Evolutionary conservation across 2,329 filamentous ascomycete genomes (phyloP), one percentile per base, ranked within the genome.

Genomic region (Simplicillium sp.): DNA sequence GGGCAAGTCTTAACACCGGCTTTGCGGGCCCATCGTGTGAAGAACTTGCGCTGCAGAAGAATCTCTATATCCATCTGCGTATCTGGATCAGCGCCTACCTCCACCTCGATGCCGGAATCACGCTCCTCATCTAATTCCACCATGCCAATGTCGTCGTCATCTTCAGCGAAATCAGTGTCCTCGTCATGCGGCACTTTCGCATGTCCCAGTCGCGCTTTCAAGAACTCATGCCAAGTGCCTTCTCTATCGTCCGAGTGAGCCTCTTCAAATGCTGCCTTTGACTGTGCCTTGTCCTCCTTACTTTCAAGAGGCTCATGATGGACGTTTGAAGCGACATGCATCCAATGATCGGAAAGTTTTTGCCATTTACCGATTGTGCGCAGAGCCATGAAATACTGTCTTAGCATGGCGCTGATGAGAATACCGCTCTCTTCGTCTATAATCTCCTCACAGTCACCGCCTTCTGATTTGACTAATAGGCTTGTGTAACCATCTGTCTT

Each of bases 321-420:
- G 36, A 87, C 66, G 16, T 71, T 70, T 18, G 75, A 66, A 29
- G 85, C 79, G 2, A 92, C 77, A 11, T 61, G 58, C 17, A 66
- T 62, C 81, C 86, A 94, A 55, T 87, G 80, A 1, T 72, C 66
- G 12, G 81, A 75, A 67, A 84, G 84, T 43, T 79, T 71, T 44
- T 76, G 79, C 88, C 88, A 95, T 52, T 78, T 77, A 14, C 87
- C 85, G 18, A 94, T 65, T 1, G 89, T 82, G 42, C 86, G 85
- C 34, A 94, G 70, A 7, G 81, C 84, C 73, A 94, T 83, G 61
- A 95, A 95, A 61, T 94, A 95, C 57, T 95, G 88, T 11, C 88
- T 78, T 15, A 96, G 70, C 58, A 96, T 81, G 54, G 84, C 86
- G 37, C 84, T 88, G 51, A 95, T 86, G 42, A 95, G 70, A 13